phyloP scores from a whole-genome alignment of 2,329 filamentous ascomycete genomes.

The Claviceps humidiphila region DNA sequence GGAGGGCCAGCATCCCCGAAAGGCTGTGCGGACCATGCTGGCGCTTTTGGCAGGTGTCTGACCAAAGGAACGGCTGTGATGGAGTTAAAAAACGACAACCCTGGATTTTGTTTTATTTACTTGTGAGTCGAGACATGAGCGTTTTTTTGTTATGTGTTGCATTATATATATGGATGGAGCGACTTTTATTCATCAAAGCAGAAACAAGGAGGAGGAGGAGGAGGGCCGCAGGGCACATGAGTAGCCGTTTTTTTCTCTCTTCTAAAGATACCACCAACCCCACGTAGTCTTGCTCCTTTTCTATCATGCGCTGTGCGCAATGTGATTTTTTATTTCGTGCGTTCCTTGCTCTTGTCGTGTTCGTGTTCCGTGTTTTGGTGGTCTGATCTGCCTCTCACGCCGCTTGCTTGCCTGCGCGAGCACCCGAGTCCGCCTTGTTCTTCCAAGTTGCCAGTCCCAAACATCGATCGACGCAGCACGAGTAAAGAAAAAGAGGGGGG shows the following conservation, averaged over 20 bases:
- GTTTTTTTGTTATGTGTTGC: neutral
- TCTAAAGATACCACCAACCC: slow-evolving; percentile 4
- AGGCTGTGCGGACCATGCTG: slow-evolving; percentile 45
- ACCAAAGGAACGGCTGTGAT: slow-evolving; percentile 4
- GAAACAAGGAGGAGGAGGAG: neutral
- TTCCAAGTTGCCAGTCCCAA: too few species aligned
- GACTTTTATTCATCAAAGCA: neutral
- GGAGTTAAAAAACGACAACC: too few species aligned
- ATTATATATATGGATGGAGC: neutral
- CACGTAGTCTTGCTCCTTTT: neutral
- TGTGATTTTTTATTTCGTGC: neutral
- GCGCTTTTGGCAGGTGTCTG: slow-evolving; percentile 42
- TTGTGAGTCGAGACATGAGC: slow-evolving; percentile 8
- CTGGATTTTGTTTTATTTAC: neutral
- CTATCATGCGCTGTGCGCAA: neutral
- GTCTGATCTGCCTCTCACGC: too few species aligned
- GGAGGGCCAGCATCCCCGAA: slow-evolving; percentile 39
- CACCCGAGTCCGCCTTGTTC: too few species aligned
- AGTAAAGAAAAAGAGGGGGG: too few species aligned
- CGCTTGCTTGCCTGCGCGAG: too few species aligned
- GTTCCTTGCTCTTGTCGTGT: too few species aligned
- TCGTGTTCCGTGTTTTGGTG: too few species aligned
- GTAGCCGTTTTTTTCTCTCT: neutral
- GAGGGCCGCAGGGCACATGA: neutral
- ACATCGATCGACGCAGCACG: too few species aligned